phyloP scores from a whole-genome alignment of 2,329 filamentous ascomycete genomes.

The Bimuria novae-zelandiae region DNA sequence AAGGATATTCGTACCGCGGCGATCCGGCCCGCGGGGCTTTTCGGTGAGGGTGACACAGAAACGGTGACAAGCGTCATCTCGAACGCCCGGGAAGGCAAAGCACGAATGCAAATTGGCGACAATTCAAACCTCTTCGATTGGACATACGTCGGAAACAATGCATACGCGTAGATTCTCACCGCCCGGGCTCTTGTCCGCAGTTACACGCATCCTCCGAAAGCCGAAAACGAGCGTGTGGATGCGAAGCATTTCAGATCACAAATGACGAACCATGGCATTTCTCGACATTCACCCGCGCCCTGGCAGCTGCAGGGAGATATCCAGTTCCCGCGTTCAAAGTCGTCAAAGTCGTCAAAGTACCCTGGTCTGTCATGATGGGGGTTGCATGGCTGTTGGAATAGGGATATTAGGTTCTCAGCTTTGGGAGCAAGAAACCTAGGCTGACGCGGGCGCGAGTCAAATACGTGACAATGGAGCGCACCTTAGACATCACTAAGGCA shows the following conservation, averaged over 20 bases:
- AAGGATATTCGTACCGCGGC: constrained; percentile 11
- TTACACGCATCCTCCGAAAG: background rate
- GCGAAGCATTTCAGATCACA: constrained; percentile 20
- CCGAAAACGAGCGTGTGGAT: constrained; percentile 10
- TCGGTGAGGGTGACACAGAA: constrained; percentile 17
- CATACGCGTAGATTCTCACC: constrained; percentile 17
- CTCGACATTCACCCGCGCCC: constrained; percentile 13
- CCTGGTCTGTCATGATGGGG: background rate
- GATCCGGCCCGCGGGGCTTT: constrained; percentile 19
- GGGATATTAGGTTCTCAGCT: constrained; percentile 12
- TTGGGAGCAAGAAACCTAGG: constrained; percentile 9
- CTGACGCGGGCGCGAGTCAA: constrained; percentile 10
- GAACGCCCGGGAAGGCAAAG: constrained; percentile 5
- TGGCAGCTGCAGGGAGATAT: constrained; percentile 10
- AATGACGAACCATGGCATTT: constrained; percentile 20
- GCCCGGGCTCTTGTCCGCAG: constrained; percentile 12
- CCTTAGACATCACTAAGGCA: constrained; percentile 21
- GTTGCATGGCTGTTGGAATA: constrained; percentile 11
- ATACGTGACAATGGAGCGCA: constrained; percentile 12
- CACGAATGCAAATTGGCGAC: constrained; percentile 9
- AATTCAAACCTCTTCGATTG: constrained; percentile 19
- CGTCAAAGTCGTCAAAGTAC: constrained; percentile 10
- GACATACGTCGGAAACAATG: constrained; percentile 19
- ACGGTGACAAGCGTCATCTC: constrained; percentile 5
- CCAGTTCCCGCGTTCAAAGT: constrained; percentile 10